A percentile compares a stretch with the other conserved stretches of the same genome.
Evolutionary conservation across 192 early-diverging fungal genomes (phyloP).

Genomic region (Pilobolus umbonatus): DNA sequence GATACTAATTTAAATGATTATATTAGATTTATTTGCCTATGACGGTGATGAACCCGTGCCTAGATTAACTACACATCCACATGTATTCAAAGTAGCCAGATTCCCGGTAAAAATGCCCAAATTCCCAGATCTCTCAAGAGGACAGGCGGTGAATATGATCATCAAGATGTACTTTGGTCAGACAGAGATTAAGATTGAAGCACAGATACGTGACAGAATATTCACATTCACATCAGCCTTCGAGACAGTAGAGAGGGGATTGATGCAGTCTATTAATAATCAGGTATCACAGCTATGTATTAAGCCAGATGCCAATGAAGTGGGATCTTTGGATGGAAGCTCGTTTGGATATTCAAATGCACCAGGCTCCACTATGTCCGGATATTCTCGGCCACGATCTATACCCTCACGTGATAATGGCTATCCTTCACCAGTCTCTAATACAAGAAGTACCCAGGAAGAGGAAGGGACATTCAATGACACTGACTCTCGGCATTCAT

Average conservation of each 20-base stretch:
- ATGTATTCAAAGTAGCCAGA: slow-evolving; percentile 32
- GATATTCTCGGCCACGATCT: slow-evolving; percentile 9
- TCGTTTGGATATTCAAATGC: background rate
- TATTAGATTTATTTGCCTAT: slow-evolving; percentile 33
- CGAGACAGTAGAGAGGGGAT: slow-evolving; percentile 5
- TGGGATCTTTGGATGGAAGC: too few species aligned
- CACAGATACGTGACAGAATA: slow-evolving; percentile 34
- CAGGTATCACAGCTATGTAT: background rate
- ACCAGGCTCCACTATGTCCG: background rate
- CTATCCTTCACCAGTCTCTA: slow-evolving; percentile 18
- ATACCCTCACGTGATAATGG: slow-evolving; percentile 16
- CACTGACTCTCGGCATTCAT: slow-evolving; percentile 24
- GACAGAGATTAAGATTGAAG: slow-evolving; percentile 49
- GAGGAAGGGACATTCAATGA: slow-evolving; percentile 25
- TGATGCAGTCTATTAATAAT: slow-evolving; percentile 1
- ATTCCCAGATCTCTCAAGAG: slow-evolving; percentile 34
- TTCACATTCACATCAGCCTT: slow-evolving; percentile 41
- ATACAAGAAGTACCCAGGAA: slow-evolving; percentile 5
- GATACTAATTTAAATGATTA: background rate
- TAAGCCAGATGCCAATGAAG: slow-evolving; percentile 3
- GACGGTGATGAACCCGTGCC: slow-evolving; percentile 27
- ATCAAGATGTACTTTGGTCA: slow-evolving; percentile 49
- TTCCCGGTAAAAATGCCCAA: slow-evolving; percentile 41
- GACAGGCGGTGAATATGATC: slow-evolving; percentile 45
- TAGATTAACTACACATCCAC: slow-evolving; percentile 32